Evolutionary conservation across 2,329 filamentous ascomycete species (phyloP).

Genomic region (Colletotrichum coccodes): DNA sequence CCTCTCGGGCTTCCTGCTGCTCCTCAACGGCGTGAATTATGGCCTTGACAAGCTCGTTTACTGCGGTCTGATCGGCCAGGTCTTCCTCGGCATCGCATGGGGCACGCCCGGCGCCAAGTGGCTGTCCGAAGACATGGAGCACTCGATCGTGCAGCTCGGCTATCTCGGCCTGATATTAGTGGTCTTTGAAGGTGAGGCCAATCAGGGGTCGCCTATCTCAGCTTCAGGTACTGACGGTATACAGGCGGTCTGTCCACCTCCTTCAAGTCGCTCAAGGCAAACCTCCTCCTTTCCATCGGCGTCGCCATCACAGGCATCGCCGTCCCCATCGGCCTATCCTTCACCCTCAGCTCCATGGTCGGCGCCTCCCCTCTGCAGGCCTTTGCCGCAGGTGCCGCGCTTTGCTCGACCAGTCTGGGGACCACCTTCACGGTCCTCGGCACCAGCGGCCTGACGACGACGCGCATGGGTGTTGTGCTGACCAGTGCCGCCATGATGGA

Average conservation of each 20-base stretch:
- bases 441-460: conserved; percentile 52
- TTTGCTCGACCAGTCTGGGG: conserved; percentile 80
- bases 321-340: conserved; percentile 73
- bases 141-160: conserved; percentile 71
- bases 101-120: conserved; percentile 73
- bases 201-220: neutral
- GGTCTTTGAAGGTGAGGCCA: conserved; percentile 70
- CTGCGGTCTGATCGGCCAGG: conserved; percentile 78
- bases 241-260: conserved; percentile 68
- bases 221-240: neutral
- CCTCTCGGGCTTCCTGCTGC: conserved; percentile 69
- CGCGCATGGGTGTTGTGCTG: conserved; percentile 69
- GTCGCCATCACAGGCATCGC: conserved; percentile 75
- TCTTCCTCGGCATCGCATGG: conserved; percentile 77
- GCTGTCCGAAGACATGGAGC: conserved; percentile 63
- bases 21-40: conserved; percentile 68
- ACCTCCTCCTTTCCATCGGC: conserved; percentile 66
- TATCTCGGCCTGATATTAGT: conserved; percentile 79
- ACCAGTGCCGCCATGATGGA: conserved; percentile 84
- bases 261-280: conserved; percentile 64
- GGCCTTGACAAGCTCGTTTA: conserved; percentile 69
- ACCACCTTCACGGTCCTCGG: conserved; percentile 70
- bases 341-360: conserved; percentile 62
- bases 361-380: conserved; percentile 66
- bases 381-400: conserved; percentile 78